These are phyloP conservation scores for Aegilops sharonensis DNA, from an alignment of 176 grass and related monocot genomes.

Conservation along the genomic window DNA sequence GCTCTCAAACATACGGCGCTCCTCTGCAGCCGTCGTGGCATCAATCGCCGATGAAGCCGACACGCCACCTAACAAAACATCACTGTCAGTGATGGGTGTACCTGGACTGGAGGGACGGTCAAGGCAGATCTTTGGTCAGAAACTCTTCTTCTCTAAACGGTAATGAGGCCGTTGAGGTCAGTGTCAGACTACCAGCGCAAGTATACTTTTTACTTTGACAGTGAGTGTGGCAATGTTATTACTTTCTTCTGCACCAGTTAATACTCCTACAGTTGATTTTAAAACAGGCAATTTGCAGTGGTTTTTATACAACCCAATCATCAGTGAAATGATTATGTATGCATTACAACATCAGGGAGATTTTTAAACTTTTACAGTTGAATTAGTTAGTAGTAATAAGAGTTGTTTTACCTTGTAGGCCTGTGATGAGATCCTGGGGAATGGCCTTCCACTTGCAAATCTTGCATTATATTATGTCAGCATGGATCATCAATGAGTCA, in stretches of 20 bases:
- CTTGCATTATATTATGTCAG: slow-evolving; percentile 16
- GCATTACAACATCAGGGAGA: background rate
- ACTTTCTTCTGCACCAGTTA: background rate
- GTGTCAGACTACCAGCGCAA: slow-evolving; percentile 11
- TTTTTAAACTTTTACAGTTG: background rate
- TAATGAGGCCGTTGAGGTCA: slow-evolving; percentile 3
- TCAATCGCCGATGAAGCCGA: slow-evolving; percentile 15
- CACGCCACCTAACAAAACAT: background rate
- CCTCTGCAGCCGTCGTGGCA: background rate
- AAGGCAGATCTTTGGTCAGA: slow-evolving; percentile 13
- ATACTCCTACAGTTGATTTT: background rate
- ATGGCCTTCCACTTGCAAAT: slow-evolving; percentile 42
- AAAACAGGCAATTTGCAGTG: background rate
- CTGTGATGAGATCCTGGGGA: slow-evolving; percentile 19
- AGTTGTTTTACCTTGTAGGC: background rate
- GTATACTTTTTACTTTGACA: background rate
- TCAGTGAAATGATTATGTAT: background rate
- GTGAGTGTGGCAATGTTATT: background rate
- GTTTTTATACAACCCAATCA: background rate
- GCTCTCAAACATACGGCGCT: background rate
- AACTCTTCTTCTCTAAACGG: background rate
- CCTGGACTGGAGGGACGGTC: background rate
- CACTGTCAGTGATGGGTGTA: background rate
- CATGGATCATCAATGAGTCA: background rate
- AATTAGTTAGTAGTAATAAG: background rate